Evolutionary conservation across 2,329 filamentous ascomycete species (phyloP).

Genomic region (Laburnicola sp.): DNA sequence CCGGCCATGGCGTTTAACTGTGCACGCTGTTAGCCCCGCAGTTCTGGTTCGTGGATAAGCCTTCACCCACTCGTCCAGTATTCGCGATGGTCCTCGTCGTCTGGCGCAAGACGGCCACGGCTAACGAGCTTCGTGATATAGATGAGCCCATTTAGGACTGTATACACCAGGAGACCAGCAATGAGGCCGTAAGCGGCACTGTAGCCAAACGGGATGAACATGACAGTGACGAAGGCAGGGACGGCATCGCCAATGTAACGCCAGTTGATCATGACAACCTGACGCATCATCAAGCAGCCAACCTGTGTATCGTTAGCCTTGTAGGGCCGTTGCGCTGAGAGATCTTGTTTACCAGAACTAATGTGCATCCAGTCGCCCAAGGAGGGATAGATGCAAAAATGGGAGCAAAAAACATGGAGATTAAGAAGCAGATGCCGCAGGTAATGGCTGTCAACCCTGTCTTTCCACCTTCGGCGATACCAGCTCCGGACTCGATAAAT

Average conservation of each 20-base stretch:
- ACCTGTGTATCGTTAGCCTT: constrained; percentile 33
- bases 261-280: constrained; percentile 85
- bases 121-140: constrained; percentile 69
- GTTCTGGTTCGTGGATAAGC: not conserved
- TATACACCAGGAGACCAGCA: constrained; percentile 75
- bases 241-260: constrained; percentile 79
- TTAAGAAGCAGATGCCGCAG: constrained; percentile 81
- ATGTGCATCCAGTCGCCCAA: constrained; percentile 84
- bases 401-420: constrained; percentile 85
- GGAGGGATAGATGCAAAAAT: constrained; percentile 89
- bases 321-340: not conserved
- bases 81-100: constrained; percentile 75
- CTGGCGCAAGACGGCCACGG: constrained; percentile 70
- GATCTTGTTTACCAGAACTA: constrained; percentile 66
- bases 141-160: constrained; percentile 70
- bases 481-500: constrained; percentile 84
- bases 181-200: constrained; percentile 86
- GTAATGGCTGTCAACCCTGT: constrained; percentile 80
- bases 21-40: constrained; percentile 17
- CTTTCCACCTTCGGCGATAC: constrained; percentile 83
- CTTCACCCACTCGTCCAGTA: constrained; percentile 71
- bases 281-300: constrained; percentile 76
- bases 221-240: constrained; percentile 80
- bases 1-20: constrained; percentile 39
- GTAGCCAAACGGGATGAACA: constrained; percentile 87